Evolutionary conservation across 2,329 filamentous ascomycete species (phyloP), one percentile per base, ranked within the genome.

Genomic region (Elsinoe fawcettii): DNA sequence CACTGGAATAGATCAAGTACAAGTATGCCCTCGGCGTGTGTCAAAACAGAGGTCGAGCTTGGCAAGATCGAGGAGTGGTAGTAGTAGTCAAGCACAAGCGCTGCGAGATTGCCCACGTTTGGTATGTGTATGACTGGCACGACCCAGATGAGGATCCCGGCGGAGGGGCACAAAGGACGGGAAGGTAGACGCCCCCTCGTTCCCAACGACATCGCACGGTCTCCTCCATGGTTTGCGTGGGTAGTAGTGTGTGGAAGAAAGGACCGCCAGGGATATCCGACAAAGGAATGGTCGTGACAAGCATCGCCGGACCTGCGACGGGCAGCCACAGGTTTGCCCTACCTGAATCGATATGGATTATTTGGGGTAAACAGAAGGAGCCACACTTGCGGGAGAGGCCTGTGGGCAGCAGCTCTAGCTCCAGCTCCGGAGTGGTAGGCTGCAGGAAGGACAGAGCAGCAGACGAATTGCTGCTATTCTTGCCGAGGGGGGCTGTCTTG

Each of bases 1-100:
- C 41, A 22, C 41, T 25, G 41, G 41, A 25, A 46, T n/a, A 46
- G 41, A 46, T 46, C 41, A 46, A 46, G 22, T 46, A 46, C 41
- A 46, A 46, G 41, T 46, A 46, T 46, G 41, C 23, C 41, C 41
- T 25, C 20, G 23, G 20, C 23, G 41, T 22, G 41, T 22, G 41
- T 46, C 41, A 46, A 25, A 25, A 46, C 41, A 46, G 41, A 46
- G 41, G 20, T 25, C 12, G 20, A 46, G n/a, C 41, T 46, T 46
- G 41, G 41, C 41, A 46, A 46, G 41, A 46, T 46, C 41, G 41
- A 46, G 23, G 11, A 14, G 34, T 14, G 37, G 14, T 53, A 25
- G 23, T 44, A 30, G 27, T 53, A n/a, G 23, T 44, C 53, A 43
- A 55, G 22, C 37, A 37, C 27, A 36, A 51, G 27, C 47, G 51